Base-by-base conservation (phyloP, 2,329 filamentous ascomycete genomes). In the Trichophyton simii region DNA sequence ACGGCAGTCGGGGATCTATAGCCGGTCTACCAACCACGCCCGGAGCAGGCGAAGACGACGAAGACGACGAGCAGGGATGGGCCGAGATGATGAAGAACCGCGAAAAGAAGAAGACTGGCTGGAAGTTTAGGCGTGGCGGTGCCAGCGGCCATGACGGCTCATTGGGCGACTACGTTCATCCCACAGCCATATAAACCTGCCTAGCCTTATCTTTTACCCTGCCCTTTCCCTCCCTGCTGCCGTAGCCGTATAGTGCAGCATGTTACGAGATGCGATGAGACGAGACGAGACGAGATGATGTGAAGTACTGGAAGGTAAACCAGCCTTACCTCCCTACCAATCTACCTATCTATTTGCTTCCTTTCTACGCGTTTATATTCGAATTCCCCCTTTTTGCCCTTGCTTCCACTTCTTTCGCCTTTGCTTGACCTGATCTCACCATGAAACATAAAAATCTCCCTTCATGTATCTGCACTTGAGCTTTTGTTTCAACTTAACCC, bases 21-120 rank as follows among this genome's bases (percentile, higher is more conserved):
- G 55, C 31, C 66, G 5, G 57, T 62, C 2, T 48, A 3, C 44
- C 44, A 48, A 59, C 64, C 3, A 31, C 28, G 5, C 60, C 65
- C 44, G 68, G 64, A 46, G 54, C 64, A 41, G 63, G 60, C 58
- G 60, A 36, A n/a, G 64, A 62, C 3, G 74, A 77, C 9, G 77
- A 79, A n/a, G 77, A 79, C 60, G 77, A 79, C 28, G 78, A 79
- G 18, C 72, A 77, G 67, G 78, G 72, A 5, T 80, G 78, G 78
- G 74, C 76, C n/a, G 75, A 79, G 62, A 78, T 80, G 77, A 75
- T 75, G 71, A 76, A 76, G 68, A 76, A 74, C 63, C 74, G 77
- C 59, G 77, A 79, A 61, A 77, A 77, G 67, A 79, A 78, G 68
- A 77, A 77, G 69, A 76, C 68, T 65, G 72, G 68, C 62, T 78